A percentile compares a stretch with the other conserved stretches of the same genome.
These are phyloP conservation scores for Phlegmacium glaucopus DNA, from an alignment of 768 basidiomycete genomes.

Conservation along the genomic window DNA sequence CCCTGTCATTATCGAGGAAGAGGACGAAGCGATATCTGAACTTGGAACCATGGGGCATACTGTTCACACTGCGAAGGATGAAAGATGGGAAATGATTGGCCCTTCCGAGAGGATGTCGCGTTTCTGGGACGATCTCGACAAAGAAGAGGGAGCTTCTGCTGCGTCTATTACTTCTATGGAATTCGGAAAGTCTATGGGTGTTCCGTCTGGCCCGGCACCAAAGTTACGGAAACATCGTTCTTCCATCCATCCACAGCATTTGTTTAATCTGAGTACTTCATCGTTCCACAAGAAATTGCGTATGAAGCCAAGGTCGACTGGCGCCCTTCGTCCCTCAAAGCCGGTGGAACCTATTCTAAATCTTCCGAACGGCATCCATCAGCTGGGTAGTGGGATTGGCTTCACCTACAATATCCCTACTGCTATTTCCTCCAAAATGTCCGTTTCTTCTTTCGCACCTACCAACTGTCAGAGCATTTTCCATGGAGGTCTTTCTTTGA, in stretches of 20 bases:
- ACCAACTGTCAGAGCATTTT: conserved; percentile 18
- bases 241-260: conserved; percentile 25
- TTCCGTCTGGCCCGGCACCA: conserved; percentile 23
- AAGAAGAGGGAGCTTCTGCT: conserved; percentile 26
- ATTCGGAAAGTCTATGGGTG: conserved; percentile 17
- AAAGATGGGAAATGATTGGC: conserved; percentile 2
- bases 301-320: conserved; percentile 32
- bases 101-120: conserved; percentile 21
- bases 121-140: conserved; percentile 47
- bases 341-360: conserved; percentile 25
- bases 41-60: conserved; percentile 7
- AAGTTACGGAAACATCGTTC: conserved; percentile 38
- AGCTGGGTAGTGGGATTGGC: conserved; percentile 51
- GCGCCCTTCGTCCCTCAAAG: conserved; percentile 23
- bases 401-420: conserved; percentile 40
- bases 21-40: conserved; percentile 11
- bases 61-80: not conserved
- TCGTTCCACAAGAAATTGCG: conserved; percentile 39
- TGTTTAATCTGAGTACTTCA: conserved; percentile 29
- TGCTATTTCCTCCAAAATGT: conserved; percentile 16
- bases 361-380: conserved; percentile 43
- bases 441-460: conserved; percentile 18
- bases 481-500: conserved; percentile 17
- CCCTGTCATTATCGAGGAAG: conserved; percentile 13
- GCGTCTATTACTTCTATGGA: conserved; percentile 15